phyloP scores from a whole-genome alignment of 768 basidiomycete genomes.

The Asterophora parasitica region DNA sequence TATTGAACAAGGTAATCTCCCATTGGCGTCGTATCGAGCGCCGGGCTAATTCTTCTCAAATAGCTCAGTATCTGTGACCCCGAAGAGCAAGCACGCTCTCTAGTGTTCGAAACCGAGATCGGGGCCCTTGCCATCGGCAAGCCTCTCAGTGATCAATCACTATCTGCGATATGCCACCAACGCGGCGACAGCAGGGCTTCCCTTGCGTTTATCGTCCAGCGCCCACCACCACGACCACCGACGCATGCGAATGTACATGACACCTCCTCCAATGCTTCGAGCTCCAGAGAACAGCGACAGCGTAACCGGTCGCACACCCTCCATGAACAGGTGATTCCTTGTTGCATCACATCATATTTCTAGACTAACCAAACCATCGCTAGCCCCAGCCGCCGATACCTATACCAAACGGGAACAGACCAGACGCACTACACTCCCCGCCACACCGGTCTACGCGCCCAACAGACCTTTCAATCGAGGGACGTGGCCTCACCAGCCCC shows the following conservation, averaged over 20 bases:
- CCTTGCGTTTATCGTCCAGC: constrained; percentile 16
- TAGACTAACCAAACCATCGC: neutral
- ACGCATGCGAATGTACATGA: neutral
- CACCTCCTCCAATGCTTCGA: neutral
- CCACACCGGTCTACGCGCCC: constrained; percentile 7
- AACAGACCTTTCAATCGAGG: constrained; percentile 7
- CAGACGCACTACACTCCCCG: constrained; percentile 7
- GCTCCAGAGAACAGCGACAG: constrained; percentile 2
- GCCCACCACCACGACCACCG: neutral
- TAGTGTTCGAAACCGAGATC: constrained; percentile 20
- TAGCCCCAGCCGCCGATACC: neutral
- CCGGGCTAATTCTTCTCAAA: neutral
- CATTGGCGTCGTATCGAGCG: neutral
- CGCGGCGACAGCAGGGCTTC: constrained; percentile 17
- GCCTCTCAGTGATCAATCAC: constrained; percentile 12
- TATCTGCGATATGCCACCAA: constrained; percentile 14
- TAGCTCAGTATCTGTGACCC: constrained; percentile 16
- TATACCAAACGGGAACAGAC: neutral
- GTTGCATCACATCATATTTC: neutral
- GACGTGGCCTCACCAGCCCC: neutral
- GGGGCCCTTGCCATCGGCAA: constrained; percentile 16
- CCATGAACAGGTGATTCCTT: constrained; percentile 11
- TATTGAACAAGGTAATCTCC: constrained; percentile 15
- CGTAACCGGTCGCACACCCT: constrained; percentile 7
- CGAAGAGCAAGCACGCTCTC: constrained; percentile 12